Evolutionary conservation across 257 asterid genomes (phyloP).

Genomic region (Nicotiana tabacum): DNA sequence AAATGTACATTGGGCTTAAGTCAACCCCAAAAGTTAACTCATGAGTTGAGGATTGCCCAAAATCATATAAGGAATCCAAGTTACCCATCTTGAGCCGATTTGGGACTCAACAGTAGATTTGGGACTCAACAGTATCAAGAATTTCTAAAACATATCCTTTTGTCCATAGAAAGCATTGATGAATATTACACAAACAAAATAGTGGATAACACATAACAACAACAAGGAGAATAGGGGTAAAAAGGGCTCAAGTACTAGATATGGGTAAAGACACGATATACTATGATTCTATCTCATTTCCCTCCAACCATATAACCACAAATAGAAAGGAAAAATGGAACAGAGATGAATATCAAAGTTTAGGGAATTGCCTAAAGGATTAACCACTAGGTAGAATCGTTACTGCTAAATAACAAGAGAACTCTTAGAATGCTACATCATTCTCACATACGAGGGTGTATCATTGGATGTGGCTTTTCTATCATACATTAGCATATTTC

Average conservation of each 20-base stretch:
- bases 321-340: neutral
- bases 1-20: no score
- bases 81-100: no score
- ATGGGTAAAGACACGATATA: neutral
- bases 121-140: neutral
- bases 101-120: neutral
- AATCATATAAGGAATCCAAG: no score
- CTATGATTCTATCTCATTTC: neutral
- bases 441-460: neutral
- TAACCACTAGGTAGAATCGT: neutral
- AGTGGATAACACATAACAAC: neutral
- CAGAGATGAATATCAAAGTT: neutral
- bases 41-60: no score
- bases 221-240: neutral
- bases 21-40: no score
- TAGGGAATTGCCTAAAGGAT: neutral
- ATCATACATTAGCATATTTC: neutral
- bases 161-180: neutral
- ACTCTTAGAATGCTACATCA: neutral
- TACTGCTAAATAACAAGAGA: neutral
- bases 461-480: neutral
- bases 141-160: neutral
- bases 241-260: neutral
- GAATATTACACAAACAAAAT: neutral
- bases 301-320: neutral